Evolutionary conservation across 2,329 filamentous ascomycete species (phyloP).

Genomic region (Ustilaginoidea virens): DNA sequence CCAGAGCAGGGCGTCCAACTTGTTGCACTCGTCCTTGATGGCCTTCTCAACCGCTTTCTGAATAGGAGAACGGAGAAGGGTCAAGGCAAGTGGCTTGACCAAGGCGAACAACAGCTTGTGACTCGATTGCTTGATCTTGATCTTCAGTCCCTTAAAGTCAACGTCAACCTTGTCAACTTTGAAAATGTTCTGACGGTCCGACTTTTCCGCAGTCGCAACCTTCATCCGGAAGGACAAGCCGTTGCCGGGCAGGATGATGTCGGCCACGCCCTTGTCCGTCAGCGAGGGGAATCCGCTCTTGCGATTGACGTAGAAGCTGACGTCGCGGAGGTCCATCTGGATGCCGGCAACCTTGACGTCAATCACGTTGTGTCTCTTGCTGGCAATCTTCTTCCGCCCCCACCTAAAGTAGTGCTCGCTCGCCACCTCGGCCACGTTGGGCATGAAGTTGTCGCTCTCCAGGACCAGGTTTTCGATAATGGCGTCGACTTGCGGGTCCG

Average conservation of each 20-base stretch:
- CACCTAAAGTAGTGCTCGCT: conserved; percentile 92
- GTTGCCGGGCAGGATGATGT: conserved; percentile 73
- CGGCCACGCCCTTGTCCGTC: conserved; percentile 75
- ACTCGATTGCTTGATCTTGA: conserved; percentile 88
- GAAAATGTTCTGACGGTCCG: conserved; percentile 72
- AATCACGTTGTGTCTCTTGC: conserved; percentile 64
- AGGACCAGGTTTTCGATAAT: conserved; percentile 90
- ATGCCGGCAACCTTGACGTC: conserved; percentile 79
- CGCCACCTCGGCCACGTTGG: conserved; percentile 75
- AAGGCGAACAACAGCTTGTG: conserved; percentile 82
- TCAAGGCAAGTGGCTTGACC: conserved; percentile 77
- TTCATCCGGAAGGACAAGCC: conserved; percentile 89
- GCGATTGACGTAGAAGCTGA: conserved; percentile 88
- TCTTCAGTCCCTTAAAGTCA: conserved; percentile 63
- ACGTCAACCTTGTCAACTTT: conserved; percentile 85
- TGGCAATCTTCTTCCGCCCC: conserved; percentile 77
- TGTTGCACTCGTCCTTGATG: conserved; percentile 67
- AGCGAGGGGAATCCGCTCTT: conserved; percentile 86
- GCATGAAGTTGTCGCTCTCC: conserved; percentile 92
- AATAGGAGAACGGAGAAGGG: conserved; percentile 67
- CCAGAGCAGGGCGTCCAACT: conserved; percentile 58
- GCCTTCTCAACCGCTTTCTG: conserved; percentile 82
- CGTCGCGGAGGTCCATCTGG: conserved; percentile 81
- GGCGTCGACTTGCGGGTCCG: conserved; percentile 68
- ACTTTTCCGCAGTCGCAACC: conserved; percentile 63